A percentile compares a stretch with the other conserved stretches of the same genome.
These are phyloP conservation scores for Cryphonectria japonica DNA, from an alignment of 2,329 filamentous ascomycete species.

Conservation along the genomic window DNA sequence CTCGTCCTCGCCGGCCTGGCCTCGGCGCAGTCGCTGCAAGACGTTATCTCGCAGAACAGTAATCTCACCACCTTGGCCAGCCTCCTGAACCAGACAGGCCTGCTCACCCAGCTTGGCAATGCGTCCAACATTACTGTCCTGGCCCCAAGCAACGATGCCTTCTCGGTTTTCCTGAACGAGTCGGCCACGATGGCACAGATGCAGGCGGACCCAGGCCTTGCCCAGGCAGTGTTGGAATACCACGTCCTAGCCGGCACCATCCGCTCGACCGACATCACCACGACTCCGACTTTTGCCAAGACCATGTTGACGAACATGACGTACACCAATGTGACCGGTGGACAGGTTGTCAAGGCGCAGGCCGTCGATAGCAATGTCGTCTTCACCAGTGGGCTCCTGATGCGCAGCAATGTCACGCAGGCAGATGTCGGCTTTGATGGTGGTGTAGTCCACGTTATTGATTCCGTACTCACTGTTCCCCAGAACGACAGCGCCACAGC, in stretches of 20 bases:
- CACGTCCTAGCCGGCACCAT: conserved; percentile 61
- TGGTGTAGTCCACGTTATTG: conserved; percentile 51
- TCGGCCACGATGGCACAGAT: conserved; percentile 39
- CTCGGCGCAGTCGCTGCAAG: too few species aligned
- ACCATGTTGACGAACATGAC: too few species aligned
- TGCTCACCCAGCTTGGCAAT: too few species aligned
- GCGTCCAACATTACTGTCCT: too few species aligned
- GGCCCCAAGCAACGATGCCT: too few species aligned
- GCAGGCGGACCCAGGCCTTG: conserved; percentile 42
- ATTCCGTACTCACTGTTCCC: too few species aligned
- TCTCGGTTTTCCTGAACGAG: too few species aligned
- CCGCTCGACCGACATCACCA: conserved; percentile 36
- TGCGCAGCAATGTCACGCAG: conserved; percentile 51
- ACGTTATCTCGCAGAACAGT: too few species aligned
- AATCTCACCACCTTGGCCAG: too few species aligned
- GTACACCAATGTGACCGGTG: conserved; percentile 39
- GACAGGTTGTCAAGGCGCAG: conserved; percentile 59
- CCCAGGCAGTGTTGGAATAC: conserved; percentile 55
- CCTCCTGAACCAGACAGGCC: too few species aligned
- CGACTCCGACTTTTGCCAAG: conserved; percentile 37
- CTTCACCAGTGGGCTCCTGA: conserved; percentile 56
- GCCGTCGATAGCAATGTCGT: conserved; percentile 46
- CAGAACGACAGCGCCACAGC: too few species aligned
- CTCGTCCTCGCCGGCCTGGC: too few species aligned
- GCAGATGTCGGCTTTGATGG: conserved; percentile 58